Percentiles rank a stretch among this genome's conserved stretches.
Conservation (phyloP, 331 rosid species). For the Dryas integrifolia region DNA sequence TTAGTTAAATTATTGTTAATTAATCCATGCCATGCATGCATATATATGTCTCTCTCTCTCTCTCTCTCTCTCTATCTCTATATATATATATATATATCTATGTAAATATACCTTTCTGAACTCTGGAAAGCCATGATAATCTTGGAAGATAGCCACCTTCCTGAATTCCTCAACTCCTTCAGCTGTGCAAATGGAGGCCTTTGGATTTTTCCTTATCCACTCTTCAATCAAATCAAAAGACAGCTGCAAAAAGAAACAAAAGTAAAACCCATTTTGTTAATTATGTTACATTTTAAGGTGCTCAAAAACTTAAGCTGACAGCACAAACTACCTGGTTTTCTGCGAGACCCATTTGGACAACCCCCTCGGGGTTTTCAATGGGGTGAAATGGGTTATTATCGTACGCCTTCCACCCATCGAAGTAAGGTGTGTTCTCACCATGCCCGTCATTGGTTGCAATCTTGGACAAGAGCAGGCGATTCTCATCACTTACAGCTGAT, state of each 20-base stretch:
- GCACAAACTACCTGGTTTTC: conserved; percentile 55
- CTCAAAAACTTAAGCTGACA: not conserved
- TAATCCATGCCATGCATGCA: not conserved
- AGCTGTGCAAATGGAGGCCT: conserved; percentile 73
- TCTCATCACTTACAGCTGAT: conserved; percentile 14
- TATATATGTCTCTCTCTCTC: too few species aligned
- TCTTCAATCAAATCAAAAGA: conserved; percentile 56
- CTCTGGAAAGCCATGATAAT: conserved; percentile 76
- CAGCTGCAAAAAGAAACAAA: conserved; percentile 38
- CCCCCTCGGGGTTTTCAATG: conserved; percentile 56
- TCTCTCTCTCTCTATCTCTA: not conserved
- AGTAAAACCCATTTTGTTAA: not conserved
- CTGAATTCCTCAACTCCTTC: conserved; percentile 66
- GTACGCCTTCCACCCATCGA: conserved; percentile 88
- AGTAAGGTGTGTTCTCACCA: conserved; percentile 75
- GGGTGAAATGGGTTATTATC: conserved; percentile 67
- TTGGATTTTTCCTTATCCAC: conserved; percentile 67
- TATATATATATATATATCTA: not conserved
- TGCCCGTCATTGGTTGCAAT: conserved; percentile 68
- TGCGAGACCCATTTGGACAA: conserved; percentile 95
- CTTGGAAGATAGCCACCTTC: conserved; percentile 69
- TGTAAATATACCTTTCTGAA: conserved; percentile 54
- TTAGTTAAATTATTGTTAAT: not conserved
- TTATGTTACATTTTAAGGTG: not conserved
- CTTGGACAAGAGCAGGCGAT: conserved; percentile 48